phyloP scores from a whole-genome alignment of 1,284 basidiomycete genomes.

The Malassezia equina region DNA sequence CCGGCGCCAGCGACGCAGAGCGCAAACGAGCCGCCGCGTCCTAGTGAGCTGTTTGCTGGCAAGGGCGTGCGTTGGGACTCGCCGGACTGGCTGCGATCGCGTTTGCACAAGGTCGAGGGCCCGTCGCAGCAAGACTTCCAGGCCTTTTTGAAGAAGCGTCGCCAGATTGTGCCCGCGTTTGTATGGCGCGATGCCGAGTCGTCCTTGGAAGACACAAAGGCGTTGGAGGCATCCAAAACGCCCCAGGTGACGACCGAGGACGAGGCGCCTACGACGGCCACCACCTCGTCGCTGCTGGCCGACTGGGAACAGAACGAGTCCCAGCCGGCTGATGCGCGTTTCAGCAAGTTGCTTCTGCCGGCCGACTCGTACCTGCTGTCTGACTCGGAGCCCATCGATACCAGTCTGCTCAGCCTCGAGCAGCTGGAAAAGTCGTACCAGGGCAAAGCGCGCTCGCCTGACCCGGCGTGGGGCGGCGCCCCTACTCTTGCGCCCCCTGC shows the following conservation, averaged over 20 bases:
- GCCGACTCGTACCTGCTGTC: conserved; percentile 5
- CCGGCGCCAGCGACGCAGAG: neutral
- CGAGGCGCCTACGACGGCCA: neutral
- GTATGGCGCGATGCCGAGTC: conserved; percentile 10
- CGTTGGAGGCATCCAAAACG: conserved; percentile 20
- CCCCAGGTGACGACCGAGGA: neutral
- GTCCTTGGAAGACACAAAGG: conserved; percentile 8
- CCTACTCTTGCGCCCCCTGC: neutral
- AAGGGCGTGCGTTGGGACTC: conserved; percentile 37
- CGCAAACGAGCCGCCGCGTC: conserved; percentile 6
- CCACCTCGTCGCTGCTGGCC: neutral
- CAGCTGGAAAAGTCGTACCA: conserved; percentile 34
- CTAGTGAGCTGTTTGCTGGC: conserved; percentile 35
- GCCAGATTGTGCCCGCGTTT: conserved; percentile 22
- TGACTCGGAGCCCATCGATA: conserved; percentile 10
- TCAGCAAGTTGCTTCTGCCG: conserved; percentile 4
- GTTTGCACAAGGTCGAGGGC: conserved; percentile 15
- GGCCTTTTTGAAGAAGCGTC: conserved; percentile 33
- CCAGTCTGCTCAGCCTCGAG: conserved; percentile 25
- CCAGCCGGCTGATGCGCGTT: neutral
- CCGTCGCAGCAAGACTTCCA: conserved; percentile 24
- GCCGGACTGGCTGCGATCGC: conserved; percentile 25
- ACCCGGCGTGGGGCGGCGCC: neutral
- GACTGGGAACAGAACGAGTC: neutral
- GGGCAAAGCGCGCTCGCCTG: conserved; percentile 15